These are phyloP conservation scores for Penicillium sp. DNA, from an alignment of 2,329 filamentous ascomycete genomes.

Conservation along the genomic window DNA sequence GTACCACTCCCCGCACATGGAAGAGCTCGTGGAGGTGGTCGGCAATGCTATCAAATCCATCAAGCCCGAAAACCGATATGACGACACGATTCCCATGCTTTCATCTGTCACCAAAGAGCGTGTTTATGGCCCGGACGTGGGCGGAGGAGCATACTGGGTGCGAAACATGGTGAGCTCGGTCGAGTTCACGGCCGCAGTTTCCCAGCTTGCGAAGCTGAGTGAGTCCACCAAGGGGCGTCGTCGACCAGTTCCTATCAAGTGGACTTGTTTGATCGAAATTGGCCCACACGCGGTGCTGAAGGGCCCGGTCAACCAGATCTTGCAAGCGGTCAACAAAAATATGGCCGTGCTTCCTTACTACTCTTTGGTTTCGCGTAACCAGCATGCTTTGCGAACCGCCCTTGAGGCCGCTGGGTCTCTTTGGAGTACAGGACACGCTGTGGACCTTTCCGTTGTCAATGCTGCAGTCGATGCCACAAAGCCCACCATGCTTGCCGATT, in stretches of 20 bases:
- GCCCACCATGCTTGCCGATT: constrained; percentile 23
- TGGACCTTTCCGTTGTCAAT: constrained; percentile 14
- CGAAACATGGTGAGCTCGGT: constrained; percentile 27
- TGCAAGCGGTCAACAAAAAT: constrained; percentile 10
- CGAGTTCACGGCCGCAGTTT: constrained; percentile 22
- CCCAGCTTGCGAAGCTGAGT: constrained; percentile 12
- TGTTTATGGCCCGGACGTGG: constrained; percentile 15
- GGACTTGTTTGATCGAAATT: constrained; percentile 26
- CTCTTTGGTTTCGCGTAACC: constrained; percentile 12
- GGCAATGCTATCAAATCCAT: constrained; percentile 15
- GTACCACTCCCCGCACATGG: constrained; percentile 29
- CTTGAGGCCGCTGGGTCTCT: constrained; percentile 14
- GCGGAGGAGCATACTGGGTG: constrained; percentile 24
- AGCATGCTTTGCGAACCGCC: constrained; percentile 11
- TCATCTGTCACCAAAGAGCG: constrained; percentile 28
- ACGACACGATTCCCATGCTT: constrained; percentile 17
- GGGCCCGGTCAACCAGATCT: constrained; percentile 25
- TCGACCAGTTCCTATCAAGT: constrained; percentile 15
- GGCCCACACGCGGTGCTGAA: constrained; percentile 32
- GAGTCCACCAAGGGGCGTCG: constrained; percentile 16
- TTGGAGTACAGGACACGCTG: constrained; percentile 14
- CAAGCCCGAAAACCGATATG: constrained; percentile 11
- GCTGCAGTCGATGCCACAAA: constrained; percentile 6
- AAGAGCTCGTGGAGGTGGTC: constrained; percentile 16
- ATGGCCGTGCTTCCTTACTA: constrained; percentile 12